Evolutionary conservation across 805 yeast genomes (phyloP).

Genomic region (Zygoascus bituminiphila): DNA sequence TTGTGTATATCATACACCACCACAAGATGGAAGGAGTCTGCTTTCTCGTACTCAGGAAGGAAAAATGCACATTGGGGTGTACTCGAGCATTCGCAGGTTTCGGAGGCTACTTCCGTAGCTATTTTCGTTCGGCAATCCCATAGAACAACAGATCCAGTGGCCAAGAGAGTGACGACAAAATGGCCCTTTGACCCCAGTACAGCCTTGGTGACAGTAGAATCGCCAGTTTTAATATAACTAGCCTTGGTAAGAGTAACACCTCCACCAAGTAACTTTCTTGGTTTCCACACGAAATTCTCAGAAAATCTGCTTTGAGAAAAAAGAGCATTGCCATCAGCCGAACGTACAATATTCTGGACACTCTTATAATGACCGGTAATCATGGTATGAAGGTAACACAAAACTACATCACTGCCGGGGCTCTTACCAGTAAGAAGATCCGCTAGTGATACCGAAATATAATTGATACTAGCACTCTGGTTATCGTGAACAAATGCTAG

Average conservation of each 20-base stretch:
- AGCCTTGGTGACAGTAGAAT: constrained; percentile 40
- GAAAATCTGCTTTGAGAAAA: constrained; percentile 54
- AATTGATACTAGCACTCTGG: neutral
- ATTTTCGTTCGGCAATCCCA: constrained; percentile 47
- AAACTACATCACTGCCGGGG: neutral
- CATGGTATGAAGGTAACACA: constrained; percentile 20
- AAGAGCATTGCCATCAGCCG: constrained; percentile 55
- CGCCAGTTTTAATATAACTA: constrained; percentile 33
- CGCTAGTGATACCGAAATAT: neutral
- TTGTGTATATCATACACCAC: constrained; percentile 18
- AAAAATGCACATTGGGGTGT: constrained; percentile 27
- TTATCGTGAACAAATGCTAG: neutral
- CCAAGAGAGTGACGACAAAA: constrained; percentile 38
- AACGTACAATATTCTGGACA: constrained; percentile 54
- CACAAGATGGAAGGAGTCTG: constrained; percentile 6
- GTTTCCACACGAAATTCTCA: constrained; percentile 55
- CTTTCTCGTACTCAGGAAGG: constrained; percentile 30
- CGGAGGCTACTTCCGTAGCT: constrained; percentile 8
- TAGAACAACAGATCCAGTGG: constrained; percentile 36
- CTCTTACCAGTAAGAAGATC: neutral
- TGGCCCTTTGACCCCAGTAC: constrained; percentile 42
- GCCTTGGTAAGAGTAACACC: constrained; percentile 33
- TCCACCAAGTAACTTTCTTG: constrained; percentile 28
- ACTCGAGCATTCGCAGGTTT: neutral
- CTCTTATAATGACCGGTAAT: constrained; percentile 86